Conservation (phyloP, 148 eudicot species). For the Arctostaphylos glauca region DNA sequence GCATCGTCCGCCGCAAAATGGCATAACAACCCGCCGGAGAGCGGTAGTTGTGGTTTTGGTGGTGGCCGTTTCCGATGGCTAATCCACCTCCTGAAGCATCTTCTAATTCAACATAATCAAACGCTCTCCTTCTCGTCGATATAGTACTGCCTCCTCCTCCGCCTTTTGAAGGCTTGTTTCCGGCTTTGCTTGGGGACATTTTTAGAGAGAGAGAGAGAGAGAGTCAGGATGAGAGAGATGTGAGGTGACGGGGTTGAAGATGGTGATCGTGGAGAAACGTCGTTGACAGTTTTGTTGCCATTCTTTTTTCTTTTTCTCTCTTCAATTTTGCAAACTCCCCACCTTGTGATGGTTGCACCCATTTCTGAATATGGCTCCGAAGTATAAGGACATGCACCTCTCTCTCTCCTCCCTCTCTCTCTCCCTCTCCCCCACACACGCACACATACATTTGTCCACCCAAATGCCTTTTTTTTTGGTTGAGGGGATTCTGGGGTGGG, state of each 20-base stretch:
- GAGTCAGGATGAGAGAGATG: background rate
- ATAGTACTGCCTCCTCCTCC: background rate
- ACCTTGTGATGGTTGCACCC: background rate
- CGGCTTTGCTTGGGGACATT: background rate
- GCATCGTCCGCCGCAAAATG: background rate
- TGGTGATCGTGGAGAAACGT: background rate
- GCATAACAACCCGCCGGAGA: background rate
- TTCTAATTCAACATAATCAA: background rate
- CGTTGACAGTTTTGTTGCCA: background rate
- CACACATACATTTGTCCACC: background rate
- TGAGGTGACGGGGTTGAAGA: background rate
- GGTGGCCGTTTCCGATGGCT: background rate
- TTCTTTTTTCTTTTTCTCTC: background rate
- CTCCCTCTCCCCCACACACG: background rate
- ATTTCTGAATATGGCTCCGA: slow-evolving; percentile 6
- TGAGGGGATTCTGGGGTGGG: background rate
- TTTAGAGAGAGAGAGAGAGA: background rate
- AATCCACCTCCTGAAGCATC: background rate
- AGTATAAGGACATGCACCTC: slow-evolving; percentile 5
- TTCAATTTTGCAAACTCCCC: background rate
- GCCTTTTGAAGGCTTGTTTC: background rate
- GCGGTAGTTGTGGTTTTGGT: background rate
- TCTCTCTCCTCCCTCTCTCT: slow-evolving; percentile 6
- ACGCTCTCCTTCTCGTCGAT: background rate
- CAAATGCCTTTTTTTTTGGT: background rate